Evolutionary conservation across 805 yeast species (phyloP).

Genomic region (Saccharomycopsis sp.): DNA sequence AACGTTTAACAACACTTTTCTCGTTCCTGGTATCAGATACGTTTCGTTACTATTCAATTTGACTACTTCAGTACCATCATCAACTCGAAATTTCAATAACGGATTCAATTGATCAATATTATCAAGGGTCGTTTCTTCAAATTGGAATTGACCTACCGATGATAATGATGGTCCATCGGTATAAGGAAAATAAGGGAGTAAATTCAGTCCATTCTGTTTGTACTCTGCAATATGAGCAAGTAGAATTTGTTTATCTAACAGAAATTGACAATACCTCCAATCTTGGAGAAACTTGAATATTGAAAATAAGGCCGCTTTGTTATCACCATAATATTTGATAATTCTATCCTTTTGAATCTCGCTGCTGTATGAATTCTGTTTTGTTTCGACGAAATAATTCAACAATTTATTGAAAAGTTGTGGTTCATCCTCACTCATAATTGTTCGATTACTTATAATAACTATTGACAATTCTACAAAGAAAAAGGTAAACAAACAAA

Average conservation of each 20-base stretch:
- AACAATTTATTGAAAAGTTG: no score
- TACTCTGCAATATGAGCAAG: slow-evolving; percentile 1
- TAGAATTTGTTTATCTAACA: slow-evolving; percentile 1
- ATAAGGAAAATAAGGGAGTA: not conserved
- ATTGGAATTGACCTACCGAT: not conserved
- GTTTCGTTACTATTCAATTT: not conserved
- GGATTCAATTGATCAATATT: not conserved
- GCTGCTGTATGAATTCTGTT: not conserved
- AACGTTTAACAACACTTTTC: slow-evolving; percentile 3
- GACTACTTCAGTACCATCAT: not conserved
- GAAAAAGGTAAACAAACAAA: no score
- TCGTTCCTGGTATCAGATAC: not conserved
- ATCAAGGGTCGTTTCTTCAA: not conserved
- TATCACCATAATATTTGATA: slow-evolving; percentile 1
- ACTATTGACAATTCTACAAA: no score
- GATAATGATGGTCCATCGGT: not conserved
- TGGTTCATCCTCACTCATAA: no score
- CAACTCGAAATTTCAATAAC: not conserved
- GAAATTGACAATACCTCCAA: slow-evolving; percentile 1
- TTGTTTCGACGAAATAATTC: not conserved
- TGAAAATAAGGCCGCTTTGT: not conserved
- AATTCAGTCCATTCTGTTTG: slow-evolving; percentile 1
- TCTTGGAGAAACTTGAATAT: slow-evolving; percentile 2
- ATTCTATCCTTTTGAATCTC: not conserved
- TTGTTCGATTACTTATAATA: no score